Evolutionary conservation across 768 basidiomycete species (phyloP).

Genomic region (Tremella fuciformis): DNA sequence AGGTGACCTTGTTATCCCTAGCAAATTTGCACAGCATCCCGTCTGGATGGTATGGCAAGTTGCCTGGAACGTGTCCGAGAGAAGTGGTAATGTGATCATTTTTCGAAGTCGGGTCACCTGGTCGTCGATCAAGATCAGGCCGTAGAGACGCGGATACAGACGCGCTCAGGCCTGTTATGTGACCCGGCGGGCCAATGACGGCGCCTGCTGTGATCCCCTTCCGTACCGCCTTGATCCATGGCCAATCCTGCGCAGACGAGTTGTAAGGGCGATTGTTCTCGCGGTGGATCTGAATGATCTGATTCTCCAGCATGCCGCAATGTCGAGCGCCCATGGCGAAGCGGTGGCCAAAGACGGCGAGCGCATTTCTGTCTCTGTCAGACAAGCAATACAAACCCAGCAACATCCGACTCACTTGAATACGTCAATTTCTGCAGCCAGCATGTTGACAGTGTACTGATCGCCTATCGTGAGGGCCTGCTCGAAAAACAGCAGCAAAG

Average conservation of each 20-base stretch:
- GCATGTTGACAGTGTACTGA: slow-evolving; percentile 7
- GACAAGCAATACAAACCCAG: background rate
- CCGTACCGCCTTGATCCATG: background rate
- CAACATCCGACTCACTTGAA: slow-evolving; percentile 25
- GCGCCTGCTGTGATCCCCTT: background rate
- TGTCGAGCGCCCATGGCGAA: slow-evolving; percentile 18
- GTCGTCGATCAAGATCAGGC: background rate
- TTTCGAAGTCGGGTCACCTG: background rate
- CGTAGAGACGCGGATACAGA: background rate
- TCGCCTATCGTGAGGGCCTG: slow-evolving; percentile 24
- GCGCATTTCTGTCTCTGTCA: background rate
- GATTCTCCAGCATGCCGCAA: slow-evolving; percentile 10
- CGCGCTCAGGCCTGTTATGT: background rate
- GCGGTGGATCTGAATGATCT: slow-evolving; percentile 6
- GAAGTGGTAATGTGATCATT: background rate
- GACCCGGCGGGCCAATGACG: background rate
- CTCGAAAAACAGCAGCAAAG: slow-evolving; percentile 30
- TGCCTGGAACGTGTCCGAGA: background rate
- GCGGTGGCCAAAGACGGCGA: background rate
- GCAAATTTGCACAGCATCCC: background rate
- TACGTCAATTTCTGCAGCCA: slow-evolving; percentile 22
- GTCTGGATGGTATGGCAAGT: background rate
- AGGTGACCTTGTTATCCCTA: background rate
- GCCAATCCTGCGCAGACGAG: background rate
- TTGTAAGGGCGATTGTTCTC: slow-evolving; percentile 1